phyloP scores from a whole-genome alignment of 805 yeast species.

The Sugiyamaella chiloensis region DNA sequence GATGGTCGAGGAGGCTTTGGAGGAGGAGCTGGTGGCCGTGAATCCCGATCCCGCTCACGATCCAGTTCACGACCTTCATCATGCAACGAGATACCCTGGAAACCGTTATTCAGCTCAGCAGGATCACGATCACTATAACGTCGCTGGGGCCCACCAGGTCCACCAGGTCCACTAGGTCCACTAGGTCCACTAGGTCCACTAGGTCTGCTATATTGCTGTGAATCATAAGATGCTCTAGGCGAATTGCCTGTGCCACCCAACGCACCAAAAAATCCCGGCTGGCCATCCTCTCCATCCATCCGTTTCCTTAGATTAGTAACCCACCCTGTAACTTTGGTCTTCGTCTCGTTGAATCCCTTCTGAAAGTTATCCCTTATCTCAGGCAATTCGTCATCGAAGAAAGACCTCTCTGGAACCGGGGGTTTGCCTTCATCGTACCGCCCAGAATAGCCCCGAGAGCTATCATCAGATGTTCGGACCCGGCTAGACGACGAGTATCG shows the following conservation, averaged over 20 bases:
- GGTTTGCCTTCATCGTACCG: slow-evolving; percentile 26
- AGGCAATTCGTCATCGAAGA: slow-evolving; percentile 38
- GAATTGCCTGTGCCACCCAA: slow-evolving; percentile 19
- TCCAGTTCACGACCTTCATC: slow-evolving; percentile 29
- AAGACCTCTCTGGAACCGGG: slow-evolving; percentile 27
- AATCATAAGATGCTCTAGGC: slow-evolving; percentile 13
- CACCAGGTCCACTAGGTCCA: slow-evolving; percentile 8
- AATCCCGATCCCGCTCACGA: not conserved
- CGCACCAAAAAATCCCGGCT: slow-evolving; percentile 24
- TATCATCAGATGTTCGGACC: slow-evolving; percentile 9
- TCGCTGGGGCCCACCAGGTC: slow-evolving; percentile 5
- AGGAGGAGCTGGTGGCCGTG: slow-evolving; percentile 21
- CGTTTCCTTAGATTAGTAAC: slow-evolving; percentile 62
- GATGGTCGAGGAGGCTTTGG: slow-evolving; percentile 36
- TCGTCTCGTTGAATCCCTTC: slow-evolving; percentile 79
- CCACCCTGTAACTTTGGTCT: slow-evolving; percentile 74
- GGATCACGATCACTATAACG: slow-evolving; percentile 50
- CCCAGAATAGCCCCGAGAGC: slow-evolving; percentile 24
- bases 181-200: slow-evolving; percentile 12
- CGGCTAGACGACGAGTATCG: slow-evolving; percentile 15
- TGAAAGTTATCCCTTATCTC: slow-evolving; percentile 64
- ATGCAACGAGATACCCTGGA: slow-evolving; percentile 47
- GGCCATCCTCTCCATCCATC: slow-evolving; percentile 37
- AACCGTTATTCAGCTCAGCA: slow-evolving; percentile 48
- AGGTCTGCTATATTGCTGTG: slow-evolving; percentile 5